Evolutionary conservation across 2,329 filamentous ascomycete genomes (phyloP).

Genomic region (Diaporthe velutina): DNA sequence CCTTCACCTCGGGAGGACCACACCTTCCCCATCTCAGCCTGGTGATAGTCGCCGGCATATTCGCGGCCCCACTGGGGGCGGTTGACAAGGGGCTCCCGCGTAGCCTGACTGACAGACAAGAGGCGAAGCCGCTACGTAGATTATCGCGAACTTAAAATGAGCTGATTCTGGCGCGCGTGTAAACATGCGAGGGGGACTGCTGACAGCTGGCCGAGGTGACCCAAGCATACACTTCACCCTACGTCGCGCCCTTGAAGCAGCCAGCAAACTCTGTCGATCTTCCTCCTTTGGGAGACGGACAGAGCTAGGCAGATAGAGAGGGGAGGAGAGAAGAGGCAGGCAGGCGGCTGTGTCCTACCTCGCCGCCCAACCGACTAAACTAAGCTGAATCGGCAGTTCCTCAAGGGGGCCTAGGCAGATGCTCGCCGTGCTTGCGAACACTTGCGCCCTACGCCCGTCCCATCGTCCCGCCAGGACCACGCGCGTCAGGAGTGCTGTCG

Average conservation of each 20-base stretch:
- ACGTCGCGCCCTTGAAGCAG: constrained; percentile 22
- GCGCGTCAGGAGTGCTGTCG: constrained; percentile 9
- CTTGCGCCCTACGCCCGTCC: background rate
- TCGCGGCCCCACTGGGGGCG: background rate
- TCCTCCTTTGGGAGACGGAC: background rate
- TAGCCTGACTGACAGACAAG: background rate
- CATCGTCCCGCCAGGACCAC: background rate
- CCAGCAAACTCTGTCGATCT: constrained; percentile 24
- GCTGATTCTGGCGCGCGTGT: constrained; percentile 13
- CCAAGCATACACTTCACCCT: constrained; percentile 4
- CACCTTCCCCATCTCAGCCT: constrained; percentile 17
- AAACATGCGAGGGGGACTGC: background rate
- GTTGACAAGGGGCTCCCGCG: constrained; percentile 1
- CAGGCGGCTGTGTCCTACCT: background rate
- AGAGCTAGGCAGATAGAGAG: background rate
- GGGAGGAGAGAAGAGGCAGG: background rate
- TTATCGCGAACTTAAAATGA: constrained; percentile 29
- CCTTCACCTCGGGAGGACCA: background rate
- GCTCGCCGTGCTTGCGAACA: constrained; percentile 3
- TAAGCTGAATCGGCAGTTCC: constrained; percentile 2
- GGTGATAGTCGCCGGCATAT: constrained; percentile 18
- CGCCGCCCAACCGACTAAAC: background rate
- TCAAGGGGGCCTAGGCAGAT: constrained; percentile 1
- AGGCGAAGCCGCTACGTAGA: constrained; percentile 27
- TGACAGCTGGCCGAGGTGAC: constrained; percentile 10